A percentile compares a stretch with the other conserved stretches of the same genome.
phyloP scores from a whole-genome alignment of 2,329 filamentous ascomycete genomes.

The Geosmithia morbida region DNA sequence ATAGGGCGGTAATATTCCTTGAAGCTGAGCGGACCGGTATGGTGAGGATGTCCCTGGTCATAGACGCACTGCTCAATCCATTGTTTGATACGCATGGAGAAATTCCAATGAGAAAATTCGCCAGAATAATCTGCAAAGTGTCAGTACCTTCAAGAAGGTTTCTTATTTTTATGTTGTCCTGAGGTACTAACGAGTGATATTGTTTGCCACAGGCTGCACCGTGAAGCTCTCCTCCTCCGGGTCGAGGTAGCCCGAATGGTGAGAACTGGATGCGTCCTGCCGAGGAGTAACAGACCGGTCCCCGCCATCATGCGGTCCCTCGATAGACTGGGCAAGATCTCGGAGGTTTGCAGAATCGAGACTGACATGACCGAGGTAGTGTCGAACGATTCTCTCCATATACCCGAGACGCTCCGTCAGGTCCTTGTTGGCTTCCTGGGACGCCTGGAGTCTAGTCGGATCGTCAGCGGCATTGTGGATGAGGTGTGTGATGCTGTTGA shows the following conservation, averaged over 20 bases:
- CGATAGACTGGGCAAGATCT: constrained; percentile 25
- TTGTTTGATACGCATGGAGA: constrained; percentile 34
- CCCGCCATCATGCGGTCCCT: constrained; percentile 9
- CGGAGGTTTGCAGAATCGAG: constrained; percentile 13
- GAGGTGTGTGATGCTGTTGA: not conserved
- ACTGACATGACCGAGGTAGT: constrained; percentile 24
- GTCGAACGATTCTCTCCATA: constrained; percentile 31
- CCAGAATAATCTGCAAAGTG: constrained; percentile 28
- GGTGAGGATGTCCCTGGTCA: constrained; percentile 3
- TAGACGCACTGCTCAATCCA: constrained; percentile 25
- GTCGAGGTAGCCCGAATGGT: constrained; percentile 3
- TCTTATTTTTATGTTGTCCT: too few species aligned
- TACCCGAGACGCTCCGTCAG: constrained; percentile 5
- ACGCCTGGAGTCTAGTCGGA: not conserved
- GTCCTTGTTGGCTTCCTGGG: constrained; percentile 1
- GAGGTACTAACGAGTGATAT: constrained; percentile 20
- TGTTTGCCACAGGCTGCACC: constrained; percentile 23
- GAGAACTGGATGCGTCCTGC: constrained; percentile 4
- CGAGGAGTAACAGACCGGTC: constrained; percentile 1
- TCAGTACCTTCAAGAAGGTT: not conserved
- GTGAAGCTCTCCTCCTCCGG: constrained; percentile 23
- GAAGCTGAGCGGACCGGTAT: constrained; percentile 12
- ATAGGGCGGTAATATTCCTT: constrained; percentile 29
- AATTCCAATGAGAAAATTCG: constrained; percentile 38
- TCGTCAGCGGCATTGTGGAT: not conserved